Percentiles rank a stretch among this genome's conserved stretches.
Conservation (phyloP, 2,329 filamentous ascomycete genomes). For the Exophiala lecanii-corni region DNA sequence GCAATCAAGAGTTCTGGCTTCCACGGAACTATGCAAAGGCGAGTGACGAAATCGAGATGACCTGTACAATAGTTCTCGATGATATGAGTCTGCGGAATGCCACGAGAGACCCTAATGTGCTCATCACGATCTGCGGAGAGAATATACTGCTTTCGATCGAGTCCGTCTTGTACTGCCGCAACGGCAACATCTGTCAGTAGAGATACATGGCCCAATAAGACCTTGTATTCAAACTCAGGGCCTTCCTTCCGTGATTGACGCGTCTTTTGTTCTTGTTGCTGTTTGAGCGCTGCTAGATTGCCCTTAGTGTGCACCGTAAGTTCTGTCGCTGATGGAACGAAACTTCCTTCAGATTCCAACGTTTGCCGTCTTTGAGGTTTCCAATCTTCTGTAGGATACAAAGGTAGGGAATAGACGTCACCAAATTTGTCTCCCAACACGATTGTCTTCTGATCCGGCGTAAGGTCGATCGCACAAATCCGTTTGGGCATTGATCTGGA, state of each 20-base stretch:
- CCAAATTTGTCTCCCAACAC: conserved; percentile 92
- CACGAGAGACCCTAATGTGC: conserved; percentile 84
- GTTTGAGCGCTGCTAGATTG: conserved; percentile 55
- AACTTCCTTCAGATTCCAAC: conserved; percentile 32
- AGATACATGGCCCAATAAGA: conserved; percentile 89
- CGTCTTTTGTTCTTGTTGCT: conserved; percentile 47
- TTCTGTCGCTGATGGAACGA: conserved; percentile 50
- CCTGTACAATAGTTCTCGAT: conserved; percentile 88
- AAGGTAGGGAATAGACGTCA: conserved; percentile 84
- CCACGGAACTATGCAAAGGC: conserved; percentile 60
- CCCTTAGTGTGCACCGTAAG: conserved; percentile 59
- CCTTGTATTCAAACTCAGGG: conserved; percentile 64
- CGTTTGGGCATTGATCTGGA: conserved; percentile 80
- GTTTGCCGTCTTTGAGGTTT: conserved; percentile 33
- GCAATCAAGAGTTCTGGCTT: conserved; percentile 66
- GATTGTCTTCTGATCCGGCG: conserved; percentile 66
- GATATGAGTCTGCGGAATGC: conserved; percentile 74
- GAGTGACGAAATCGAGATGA: conserved; percentile 78
- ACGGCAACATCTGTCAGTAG: conserved; percentile 75
- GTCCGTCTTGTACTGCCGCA: conserved; percentile 42
- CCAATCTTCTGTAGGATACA: conserved; percentile 48
- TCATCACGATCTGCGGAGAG: conserved; percentile 67
- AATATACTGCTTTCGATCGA: conserved; percentile 52
- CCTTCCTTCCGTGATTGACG: conserved; percentile 45
- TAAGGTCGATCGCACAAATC: conserved; percentile 69